Percentiles rank a stretch among this genome's conserved stretches.
Evolutionary conservation across 768 basidiomycete species (phyloP).

Genomic region (Lyophyllum decastes): DNA sequence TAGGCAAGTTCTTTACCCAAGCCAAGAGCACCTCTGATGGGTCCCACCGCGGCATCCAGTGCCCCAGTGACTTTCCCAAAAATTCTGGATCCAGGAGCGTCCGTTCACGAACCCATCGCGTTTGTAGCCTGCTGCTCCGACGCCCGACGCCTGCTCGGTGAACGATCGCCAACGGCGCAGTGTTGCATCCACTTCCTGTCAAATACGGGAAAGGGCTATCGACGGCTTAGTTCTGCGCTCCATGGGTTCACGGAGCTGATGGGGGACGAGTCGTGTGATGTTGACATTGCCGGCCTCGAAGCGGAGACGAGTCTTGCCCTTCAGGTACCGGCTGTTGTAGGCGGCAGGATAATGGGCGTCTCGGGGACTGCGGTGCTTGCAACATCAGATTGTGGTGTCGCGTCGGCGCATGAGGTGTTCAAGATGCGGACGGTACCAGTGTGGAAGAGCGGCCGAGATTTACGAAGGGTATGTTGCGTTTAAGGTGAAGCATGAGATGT

Average conservation of each 20-base stretch:
- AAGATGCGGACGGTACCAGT: conserved; percentile 2
- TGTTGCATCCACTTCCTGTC: conserved; percentile 4
- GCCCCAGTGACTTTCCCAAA: neutral
- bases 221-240: neutral
- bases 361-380: neutral
- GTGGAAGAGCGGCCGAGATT: conserved; percentile 2
- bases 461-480: conserved; percentile 6
- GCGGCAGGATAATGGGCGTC: neutral
- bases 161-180: conserved; percentile 10
- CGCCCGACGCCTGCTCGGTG: no score
- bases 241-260: conserved; percentile 5
- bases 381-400: neutral
- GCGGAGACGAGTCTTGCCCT: neutral
- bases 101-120: neutral
- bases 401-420: conserved; percentile 4
- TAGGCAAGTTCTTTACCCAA: neutral
- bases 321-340: neutral
- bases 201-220: neutral
- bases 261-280: conserved; percentile 9
- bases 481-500: conserved; percentile 3
- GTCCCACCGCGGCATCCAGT: neutral
- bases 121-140: neutral
- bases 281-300: conserved; percentile 5
- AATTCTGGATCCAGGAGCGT: neutral
- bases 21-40: neutral